Conservation (phyloP, 2,329 filamentous ascomycete species). For the Phoma herbarum region DNA sequence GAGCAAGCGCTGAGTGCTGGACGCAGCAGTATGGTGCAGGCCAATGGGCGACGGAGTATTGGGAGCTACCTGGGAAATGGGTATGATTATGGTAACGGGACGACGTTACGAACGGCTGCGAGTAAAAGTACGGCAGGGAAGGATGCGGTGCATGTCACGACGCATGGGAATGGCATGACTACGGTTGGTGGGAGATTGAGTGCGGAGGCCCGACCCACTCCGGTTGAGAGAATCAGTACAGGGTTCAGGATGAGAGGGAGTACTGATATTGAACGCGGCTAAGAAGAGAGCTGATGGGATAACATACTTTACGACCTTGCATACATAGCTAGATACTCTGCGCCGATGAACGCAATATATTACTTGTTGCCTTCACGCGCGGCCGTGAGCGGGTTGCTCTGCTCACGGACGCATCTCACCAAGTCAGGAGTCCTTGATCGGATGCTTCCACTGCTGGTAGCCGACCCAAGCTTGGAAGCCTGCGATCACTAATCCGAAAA, state of each 20-base stretch:
- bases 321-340: background rate
- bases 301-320: background rate
- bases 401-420: background rate
- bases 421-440: slow-evolving; percentile 16
- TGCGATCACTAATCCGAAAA: slow-evolving; percentile 36
- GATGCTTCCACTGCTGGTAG: slow-evolving; percentile 48
- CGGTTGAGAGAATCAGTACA: slow-evolving; percentile 43
- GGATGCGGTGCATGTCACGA: slow-evolving; percentile 20
- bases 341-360: background rate
- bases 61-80: slow-evolving; percentile 39
- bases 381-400: too few relatives aligned
- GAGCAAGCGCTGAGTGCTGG: slow-evolving; percentile 42
- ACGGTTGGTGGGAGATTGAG: slow-evolving; percentile 28
- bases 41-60: slow-evolving; percentile 34
- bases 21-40: slow-evolving; percentile 33
- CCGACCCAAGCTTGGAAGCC: slow-evolving; percentile 44
- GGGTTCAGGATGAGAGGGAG: slow-evolving; percentile 48
- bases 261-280: slow-evolving; percentile 37
- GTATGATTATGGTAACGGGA: slow-evolving; percentile 25
- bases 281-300: background rate
- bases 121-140: slow-evolving; percentile 44
- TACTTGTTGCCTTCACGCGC: too few relatives aligned
- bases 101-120: slow-evolving; percentile 40
- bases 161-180: slow-evolving; percentile 20
- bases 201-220: slow-evolving; percentile 27